These are phyloP conservation scores for Strobilomyces echinocephalus DNA, from an alignment of 768 basidiomycete genomes.

Conservation along the genomic window DNA sequence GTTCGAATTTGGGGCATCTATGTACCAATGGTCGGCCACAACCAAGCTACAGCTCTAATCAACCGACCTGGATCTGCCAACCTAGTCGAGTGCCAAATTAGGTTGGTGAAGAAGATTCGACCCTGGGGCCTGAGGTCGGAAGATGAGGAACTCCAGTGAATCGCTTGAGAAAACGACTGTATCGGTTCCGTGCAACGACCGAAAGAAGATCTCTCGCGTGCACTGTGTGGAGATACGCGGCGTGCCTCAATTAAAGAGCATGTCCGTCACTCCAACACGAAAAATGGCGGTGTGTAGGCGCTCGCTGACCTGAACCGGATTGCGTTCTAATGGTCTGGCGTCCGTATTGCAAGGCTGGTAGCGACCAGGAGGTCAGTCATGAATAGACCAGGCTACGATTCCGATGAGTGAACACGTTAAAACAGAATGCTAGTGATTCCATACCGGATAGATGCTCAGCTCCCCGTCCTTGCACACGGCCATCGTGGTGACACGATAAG, in stretches of 20 bases:
- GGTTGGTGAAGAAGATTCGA: neutral
- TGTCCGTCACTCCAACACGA: neutral
- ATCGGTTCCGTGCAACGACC: neutral
- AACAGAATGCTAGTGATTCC: neutral
- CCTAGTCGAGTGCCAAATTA: neutral
- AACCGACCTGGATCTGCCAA: neutral
- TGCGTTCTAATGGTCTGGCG: slow-evolving; percentile 11
- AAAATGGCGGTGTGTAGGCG: neutral
- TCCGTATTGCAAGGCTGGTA: slow-evolving; percentile 25
- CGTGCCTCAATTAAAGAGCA: neutral
- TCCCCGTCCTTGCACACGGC: slow-evolving; percentile 27
- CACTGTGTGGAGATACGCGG: neutral
- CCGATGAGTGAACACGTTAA: neutral
- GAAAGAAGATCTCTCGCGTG: neutral
- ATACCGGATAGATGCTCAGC: slow-evolving; percentile 24
- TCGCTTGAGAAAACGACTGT: neutral
- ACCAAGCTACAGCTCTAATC: neutral
- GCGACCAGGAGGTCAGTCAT: slow-evolving; percentile 29
- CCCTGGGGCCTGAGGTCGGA: neutral
- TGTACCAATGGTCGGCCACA: neutral
- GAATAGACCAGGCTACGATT: slow-evolving; percentile 18
- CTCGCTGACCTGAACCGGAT: neutral
- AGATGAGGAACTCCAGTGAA: neutral
- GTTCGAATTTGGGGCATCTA: neutral
- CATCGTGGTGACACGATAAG: slow-evolving; percentile 23